Evolutionary conservation across 345 rosid species (phyloP).

Genomic region (Kernera saxatilis): DNA sequence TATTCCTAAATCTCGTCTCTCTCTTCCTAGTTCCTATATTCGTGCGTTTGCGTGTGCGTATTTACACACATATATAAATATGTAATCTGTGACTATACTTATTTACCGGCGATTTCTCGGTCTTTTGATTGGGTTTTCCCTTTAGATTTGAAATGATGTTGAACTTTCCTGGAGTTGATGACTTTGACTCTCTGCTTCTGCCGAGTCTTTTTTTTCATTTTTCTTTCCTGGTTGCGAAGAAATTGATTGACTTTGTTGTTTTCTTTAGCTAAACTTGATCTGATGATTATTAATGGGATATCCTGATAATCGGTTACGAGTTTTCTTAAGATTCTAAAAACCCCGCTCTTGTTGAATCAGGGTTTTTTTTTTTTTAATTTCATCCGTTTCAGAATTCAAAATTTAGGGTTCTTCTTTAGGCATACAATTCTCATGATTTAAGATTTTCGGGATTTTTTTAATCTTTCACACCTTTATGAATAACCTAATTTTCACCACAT

Average conservation of each 20-base stretch:
- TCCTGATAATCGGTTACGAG: background rate
- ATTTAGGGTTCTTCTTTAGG: background rate
- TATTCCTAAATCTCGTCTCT: background rate
- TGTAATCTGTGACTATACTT: background rate
- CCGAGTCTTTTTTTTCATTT: background rate
- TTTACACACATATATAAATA: background rate
- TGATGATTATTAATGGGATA: background rate
- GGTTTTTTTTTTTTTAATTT: background rate
- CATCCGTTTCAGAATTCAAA: background rate
- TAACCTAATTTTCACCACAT: constrained; percentile 23
- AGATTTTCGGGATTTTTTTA: background rate
- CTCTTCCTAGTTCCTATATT: background rate
- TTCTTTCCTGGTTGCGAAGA: background rate
- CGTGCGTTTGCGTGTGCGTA: background rate
- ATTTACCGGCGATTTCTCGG: background rate
- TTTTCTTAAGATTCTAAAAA: background rate
- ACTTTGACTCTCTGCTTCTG: constrained; percentile 7
- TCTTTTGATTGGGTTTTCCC: background rate
- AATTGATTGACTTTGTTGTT: background rate
- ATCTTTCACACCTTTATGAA: background rate
- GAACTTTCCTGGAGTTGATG: background rate
- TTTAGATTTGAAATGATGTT: background rate
- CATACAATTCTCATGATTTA: background rate
- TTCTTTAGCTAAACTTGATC: background rate
- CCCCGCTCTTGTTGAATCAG: background rate